Evolutionary conservation across 1,284 basidiomycete genomes (phyloP), one percentile per base, ranked within the genome.

Genomic region (Pyrrhoderma lamaoense): DNA sequence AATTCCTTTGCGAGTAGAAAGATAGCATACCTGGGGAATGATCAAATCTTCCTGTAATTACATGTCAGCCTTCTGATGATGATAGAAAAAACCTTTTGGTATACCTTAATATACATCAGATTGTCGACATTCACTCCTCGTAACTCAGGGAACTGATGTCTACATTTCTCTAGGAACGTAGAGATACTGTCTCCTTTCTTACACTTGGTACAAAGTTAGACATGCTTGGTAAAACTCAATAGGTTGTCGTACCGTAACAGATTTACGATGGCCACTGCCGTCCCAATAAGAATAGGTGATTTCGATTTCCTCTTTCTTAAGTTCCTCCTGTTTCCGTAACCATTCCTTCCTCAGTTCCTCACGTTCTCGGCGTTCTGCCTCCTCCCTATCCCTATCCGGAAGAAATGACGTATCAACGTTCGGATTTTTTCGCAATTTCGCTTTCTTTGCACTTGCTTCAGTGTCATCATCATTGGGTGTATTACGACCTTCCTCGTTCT

Each of bases 201-300:
- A 69, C 93, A 97, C 92, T 96, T 64, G 22, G 45, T 16, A 47
- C 34, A 44, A 23, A 27, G 13, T 13, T 21, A 18, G 22, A 40
- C 21, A 40, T 7, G n/a, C 5, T 40, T 8, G 38, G 38, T 5
- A 31, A 35, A 31, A 35, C 43, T 47, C 40, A 35, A 21, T 21
- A 21, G 18, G 43, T 42, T 38, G 56, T 74, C 89, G 67, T 64
- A 95, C 94, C 61, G 74, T 76, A 14, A 96, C 94, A 34, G 82
- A 85, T 71, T 95, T 97, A 39, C 95, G 76, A 69, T 99, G 96
- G 0, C 96, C 96, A 61, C 87, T 93, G 3, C 95, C 95, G 64
- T 99, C 95, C 96, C 96, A 99, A 68, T 87, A 99, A 0, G 93
- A 96, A 64, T 98, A 99, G 0, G 85, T 85, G 58, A 97, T 79